Base-by-base conservation (phyloP, 2,329 filamentous ascomycete genomes). In the Aureobasidium musti region DNA sequence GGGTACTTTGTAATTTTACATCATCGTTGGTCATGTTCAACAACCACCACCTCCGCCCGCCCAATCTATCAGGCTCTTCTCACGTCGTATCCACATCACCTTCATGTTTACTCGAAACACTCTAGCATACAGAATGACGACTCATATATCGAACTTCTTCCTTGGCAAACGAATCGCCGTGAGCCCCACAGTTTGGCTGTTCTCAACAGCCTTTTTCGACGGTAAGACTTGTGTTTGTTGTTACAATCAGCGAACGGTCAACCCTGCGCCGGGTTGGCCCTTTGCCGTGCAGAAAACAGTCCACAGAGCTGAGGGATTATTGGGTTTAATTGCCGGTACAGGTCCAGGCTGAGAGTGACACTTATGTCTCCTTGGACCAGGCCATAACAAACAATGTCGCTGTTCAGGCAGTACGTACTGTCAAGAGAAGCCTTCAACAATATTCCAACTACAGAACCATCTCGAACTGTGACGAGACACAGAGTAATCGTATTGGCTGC, bases 221-320 rank as follows among this genome's bases (percentile, higher is more conserved):
- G 57, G 39, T 61, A 30, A 49, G 41, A 47, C 28, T 61, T 43
- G 43, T 61, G 41, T 61, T 61, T 61, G 41, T 61, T 49, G 56
- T 45, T 61, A 47, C 23, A n/a, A 47, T 35, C 57, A 43, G n/a
- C 57, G 30, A 59, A 43, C 54, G 30, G 39, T 30, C 53, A 56
- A 56, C 53, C 52, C 35, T 56, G 35, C 35, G 53, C 53, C 53
- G 33, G 35, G 35, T 23, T 56, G 35, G 53, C 53, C 35, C 33
- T 26, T 14, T 56, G 14, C 6, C 21, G 33, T 33, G 21, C n/a
- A 39, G n/a, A 39, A 35, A 10, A n/a, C 19, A 41, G 21, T 56
- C 39, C 53, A 21, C 35, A 28, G 21, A 28, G 35, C 52, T 37
- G 52, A 39, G 13, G 13, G 19, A 19, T 19, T 11, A 39, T 54